A percentile compares a stretch with the other conserved stretches of the same genome.
phyloP scores from a whole-genome alignment of 2,329 filamentous ascomycete species.

The Hysterium pulicare region DNA sequence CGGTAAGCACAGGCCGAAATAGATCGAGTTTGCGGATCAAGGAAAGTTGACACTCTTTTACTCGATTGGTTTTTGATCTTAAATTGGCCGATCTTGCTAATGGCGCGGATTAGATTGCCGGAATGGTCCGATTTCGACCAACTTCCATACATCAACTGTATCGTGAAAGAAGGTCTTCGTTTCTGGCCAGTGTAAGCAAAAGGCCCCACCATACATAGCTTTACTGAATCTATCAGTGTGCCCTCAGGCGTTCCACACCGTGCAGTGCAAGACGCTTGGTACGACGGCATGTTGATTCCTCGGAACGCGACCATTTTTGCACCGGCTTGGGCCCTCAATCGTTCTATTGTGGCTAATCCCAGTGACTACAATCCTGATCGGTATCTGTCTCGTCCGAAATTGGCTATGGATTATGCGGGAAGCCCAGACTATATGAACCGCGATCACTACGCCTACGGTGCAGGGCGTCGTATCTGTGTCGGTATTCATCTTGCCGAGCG shows the following conservation, averaged over 20 bases:
- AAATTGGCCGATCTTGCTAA: slow-evolving; percentile 14
- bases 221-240: slow-evolving; percentile 5
- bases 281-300: slow-evolving; percentile 28
- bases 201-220: neutral
- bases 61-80: neutral
- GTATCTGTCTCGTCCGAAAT: slow-evolving; percentile 25
- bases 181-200: slow-evolving; percentile 23
- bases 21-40: slow-evolving; percentile 13
- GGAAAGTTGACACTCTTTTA: slow-evolving; percentile 3
- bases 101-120: slow-evolving; percentile 18
- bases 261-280: slow-evolving; percentile 23
- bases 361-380: slow-evolving; percentile 36
- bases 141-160: slow-evolving; percentile 28
- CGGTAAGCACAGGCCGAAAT: slow-evolving; percentile 19
- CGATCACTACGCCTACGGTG: slow-evolving; percentile 43
- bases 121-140: slow-evolving; percentile 21
- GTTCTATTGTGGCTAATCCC: slow-evolving; percentile 14
- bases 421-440: slow-evolving; percentile 31
- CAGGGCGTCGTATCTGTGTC: slow-evolving; percentile 48
- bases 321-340: slow-evolving; percentile 21
- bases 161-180: slow-evolving; percentile 26
- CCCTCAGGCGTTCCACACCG: slow-evolving; percentile 17
- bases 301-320: slow-evolving; percentile 29
- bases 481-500: slow-evolving; percentile 54
- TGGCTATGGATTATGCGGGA: slow-evolving; percentile 37